These are phyloP conservation scores for Phytophthora cryptogea DNA, from an alignment of 352 stramenopile species.

Conservation along the genomic window DNA sequence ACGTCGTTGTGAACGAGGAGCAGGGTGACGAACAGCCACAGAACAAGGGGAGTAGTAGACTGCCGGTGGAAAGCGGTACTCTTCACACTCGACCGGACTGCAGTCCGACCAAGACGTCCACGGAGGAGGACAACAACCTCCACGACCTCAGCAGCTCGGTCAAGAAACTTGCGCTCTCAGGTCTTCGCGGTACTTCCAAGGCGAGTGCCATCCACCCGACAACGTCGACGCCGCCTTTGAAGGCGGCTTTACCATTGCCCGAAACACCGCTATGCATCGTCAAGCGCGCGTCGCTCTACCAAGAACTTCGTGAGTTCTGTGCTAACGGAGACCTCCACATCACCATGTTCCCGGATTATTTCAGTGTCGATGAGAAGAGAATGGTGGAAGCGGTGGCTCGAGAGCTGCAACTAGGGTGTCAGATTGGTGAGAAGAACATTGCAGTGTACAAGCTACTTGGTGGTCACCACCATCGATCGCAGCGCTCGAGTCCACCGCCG, in stretches of 20 bases:
- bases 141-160: conserved; percentile 35
- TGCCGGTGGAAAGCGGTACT: neutral
- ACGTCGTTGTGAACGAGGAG: conserved; percentile 5
- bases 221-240: conserved; percentile 13
- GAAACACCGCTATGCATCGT: conserved; percentile 23
- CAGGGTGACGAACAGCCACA: conserved; percentile 18
- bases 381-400: conserved; percentile 57
- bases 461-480: conserved; percentile 22
- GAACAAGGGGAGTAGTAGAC: conserved; percentile 6
- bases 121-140: conserved; percentile 28
- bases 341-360: conserved; percentile 72
- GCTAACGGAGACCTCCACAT: conserved; percentile 51
- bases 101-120: conserved; percentile 12
- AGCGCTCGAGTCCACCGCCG: conserved; percentile 6
- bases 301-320: conserved; percentile 71
- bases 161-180: conserved; percentile 34
- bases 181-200: conserved; percentile 17
- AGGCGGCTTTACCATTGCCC: conserved; percentile 7
- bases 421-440: conserved; percentile 66
- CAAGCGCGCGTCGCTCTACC: conserved; percentile 49
- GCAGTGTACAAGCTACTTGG: conserved; percentile 57
- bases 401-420: conserved; percentile 56
- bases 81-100: neutral
- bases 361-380: conserved; percentile 55
- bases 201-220: conserved; percentile 12